These are phyloP conservation scores for Tolypocladium ophioglossoides DNA, from an alignment of 2,329 filamentous ascomycete species.

Conservation along the genomic window DNA sequence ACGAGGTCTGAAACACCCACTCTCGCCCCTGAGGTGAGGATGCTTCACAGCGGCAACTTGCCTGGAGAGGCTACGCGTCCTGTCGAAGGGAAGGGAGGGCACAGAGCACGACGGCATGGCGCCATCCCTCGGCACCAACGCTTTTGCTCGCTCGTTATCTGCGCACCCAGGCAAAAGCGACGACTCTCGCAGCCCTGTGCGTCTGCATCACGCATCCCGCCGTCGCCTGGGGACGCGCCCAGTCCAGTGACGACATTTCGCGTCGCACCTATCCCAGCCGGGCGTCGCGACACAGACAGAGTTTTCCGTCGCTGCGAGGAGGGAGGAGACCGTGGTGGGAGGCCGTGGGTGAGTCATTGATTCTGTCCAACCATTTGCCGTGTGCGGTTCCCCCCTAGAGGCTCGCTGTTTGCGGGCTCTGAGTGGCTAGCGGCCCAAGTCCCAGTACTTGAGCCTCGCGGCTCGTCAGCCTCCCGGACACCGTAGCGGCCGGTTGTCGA, in stretches of 20 bases:
- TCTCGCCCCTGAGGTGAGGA: constrained; percentile 1
- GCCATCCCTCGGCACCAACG: neutral
- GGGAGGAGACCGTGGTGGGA: constrained; percentile 5
- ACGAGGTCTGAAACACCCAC: constrained; percentile 9
- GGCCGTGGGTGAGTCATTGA: constrained; percentile 17
- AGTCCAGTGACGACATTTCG: constrained; percentile 4
- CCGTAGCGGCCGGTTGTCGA: neutral
- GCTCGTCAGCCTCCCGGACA: neutral
- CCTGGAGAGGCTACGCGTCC: neutral
- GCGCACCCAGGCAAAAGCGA: neutral
- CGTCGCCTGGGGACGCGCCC: neutral
- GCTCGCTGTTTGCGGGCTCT: constrained; percentile 20
- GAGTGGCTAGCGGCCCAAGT: constrained; percentile 18
- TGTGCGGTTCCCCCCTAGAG: constrained; percentile 13
- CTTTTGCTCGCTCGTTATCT: neutral
- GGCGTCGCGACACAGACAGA: constrained; percentile 7
- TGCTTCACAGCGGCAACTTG: neutral
- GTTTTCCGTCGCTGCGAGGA: constrained; percentile 4
- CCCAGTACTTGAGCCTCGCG: constrained; percentile 5
- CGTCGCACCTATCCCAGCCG: constrained; percentile 5
- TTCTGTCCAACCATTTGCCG: constrained; percentile 12
- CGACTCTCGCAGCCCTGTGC: neutral
- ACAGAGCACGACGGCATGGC: neutral
- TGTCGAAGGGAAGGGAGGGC: neutral
- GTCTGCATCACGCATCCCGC: neutral